Evolutionary conservation across 2,329 filamentous ascomycete species (phyloP).

Genomic region (Lecanicillium sp.): DNA sequence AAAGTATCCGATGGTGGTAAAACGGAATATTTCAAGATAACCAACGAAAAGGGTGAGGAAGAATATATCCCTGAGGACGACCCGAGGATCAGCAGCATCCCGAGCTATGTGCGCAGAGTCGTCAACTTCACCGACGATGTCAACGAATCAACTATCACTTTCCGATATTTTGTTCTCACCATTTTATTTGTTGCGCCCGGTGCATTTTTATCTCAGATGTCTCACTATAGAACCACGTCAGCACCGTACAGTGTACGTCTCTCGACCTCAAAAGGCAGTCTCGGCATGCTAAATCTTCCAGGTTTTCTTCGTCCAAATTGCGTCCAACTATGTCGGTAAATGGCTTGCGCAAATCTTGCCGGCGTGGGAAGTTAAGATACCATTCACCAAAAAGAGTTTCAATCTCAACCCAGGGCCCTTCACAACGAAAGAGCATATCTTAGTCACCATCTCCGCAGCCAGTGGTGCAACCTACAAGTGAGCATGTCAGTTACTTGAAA

Average conservation of each 20-base stretch:
- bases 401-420: conserved; percentile 51
- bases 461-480: conserved; percentile 46
- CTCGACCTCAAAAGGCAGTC: too few relatives aligned
- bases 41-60: conserved; percentile 16
- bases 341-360: conserved; percentile 48
- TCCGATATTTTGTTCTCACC: conserved; percentile 52
- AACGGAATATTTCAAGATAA: conserved; percentile 1
- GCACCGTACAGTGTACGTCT: conserved; percentile 48
- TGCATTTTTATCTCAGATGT: conserved; percentile 52
- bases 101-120: conserved; percentile 48
- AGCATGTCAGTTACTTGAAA: background rate
- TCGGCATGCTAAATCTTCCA: background rate
- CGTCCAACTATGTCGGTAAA: conserved; percentile 47
- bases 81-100: conserved; percentile 46
- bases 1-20: conserved; percentile 2
- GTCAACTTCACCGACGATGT: conserved; percentile 54
- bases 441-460: conserved; percentile 49
- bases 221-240: conserved; percentile 50
- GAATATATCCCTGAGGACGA: conserved; percentile 38
- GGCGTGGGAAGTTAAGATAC: conserved; percentile 38
- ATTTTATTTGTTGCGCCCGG: conserved; percentile 51
- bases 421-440: conserved; percentile 52
- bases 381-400: conserved; percentile 42
- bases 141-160: conserved; percentile 49
- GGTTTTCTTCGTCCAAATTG: conserved; percentile 53